phyloP scores from a whole-genome alignment of 2,329 filamentous ascomycete species.

The Fusarium ambrosium region DNA sequence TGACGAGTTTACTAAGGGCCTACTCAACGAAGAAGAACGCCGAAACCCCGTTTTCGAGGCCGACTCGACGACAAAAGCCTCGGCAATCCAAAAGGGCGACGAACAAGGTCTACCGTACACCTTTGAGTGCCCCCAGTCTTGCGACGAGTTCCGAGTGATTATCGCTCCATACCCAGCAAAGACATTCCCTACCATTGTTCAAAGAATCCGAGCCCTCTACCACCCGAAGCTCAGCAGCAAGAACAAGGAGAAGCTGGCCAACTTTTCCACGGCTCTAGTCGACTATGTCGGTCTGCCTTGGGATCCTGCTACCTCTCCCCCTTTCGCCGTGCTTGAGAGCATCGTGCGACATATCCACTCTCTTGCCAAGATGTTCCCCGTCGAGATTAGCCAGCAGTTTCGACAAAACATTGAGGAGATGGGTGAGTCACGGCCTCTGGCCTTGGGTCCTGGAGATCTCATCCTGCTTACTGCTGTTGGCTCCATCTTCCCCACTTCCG shows the following conservation, averaged over 20 bases:
- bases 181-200: slow-evolving; percentile 83
- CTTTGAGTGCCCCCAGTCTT: slow-evolving; percentile 85
- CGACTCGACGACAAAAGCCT: slow-evolving; percentile 58
- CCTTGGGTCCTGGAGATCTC: slow-evolving; percentile 77
- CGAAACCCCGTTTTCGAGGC: slow-evolving; percentile 66
- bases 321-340: slow-evolving; percentile 80
- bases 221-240: slow-evolving; percentile 87
- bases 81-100: slow-evolving; percentile 56
- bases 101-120: slow-evolving; percentile 80
- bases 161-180: slow-evolving; percentile 71
- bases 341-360: slow-evolving; percentile 93
- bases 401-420: slow-evolving; percentile 77
- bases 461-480: slow-evolving; percentile 86
- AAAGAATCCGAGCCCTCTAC: slow-evolving; percentile 91
- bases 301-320: slow-evolving; percentile 59
- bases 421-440: slow-evolving; percentile 61
- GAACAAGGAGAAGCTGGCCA: slow-evolving; percentile 85
- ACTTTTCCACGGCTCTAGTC: slow-evolving; percentile 76
- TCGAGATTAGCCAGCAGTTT: slow-evolving; percentile 83
- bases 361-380: slow-evolving; percentile 85
- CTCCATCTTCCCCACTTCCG: slow-evolving; percentile 91
- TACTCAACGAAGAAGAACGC: slow-evolving; percentile 71
- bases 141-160: slow-evolving; percentile 79
- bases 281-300: slow-evolving; percentile 70
- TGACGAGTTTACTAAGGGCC: slow-evolving; percentile 79